phyloP scores from a whole-genome alignment of 2,329 filamentous ascomycete genomes.

The Fusarium tuaranense region DNA sequence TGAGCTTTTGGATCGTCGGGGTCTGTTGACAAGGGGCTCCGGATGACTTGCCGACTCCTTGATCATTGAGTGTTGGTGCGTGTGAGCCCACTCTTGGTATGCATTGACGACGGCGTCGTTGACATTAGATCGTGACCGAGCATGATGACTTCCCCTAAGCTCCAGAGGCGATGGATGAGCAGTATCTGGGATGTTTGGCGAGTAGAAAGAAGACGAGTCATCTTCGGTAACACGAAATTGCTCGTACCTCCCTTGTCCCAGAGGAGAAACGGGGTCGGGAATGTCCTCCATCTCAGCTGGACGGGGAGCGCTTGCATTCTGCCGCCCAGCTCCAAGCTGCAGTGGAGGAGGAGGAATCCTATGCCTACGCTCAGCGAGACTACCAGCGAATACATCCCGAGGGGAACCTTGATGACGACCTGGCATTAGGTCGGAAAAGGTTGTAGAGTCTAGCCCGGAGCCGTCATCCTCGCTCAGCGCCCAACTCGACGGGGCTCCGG shows the following conservation, averaged over 20 bases:
- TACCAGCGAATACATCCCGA: conserved; percentile 30
- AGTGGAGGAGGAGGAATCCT: conserved; percentile 44
- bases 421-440: conserved; percentile 50
- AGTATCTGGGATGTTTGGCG: conserved; percentile 27
- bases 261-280: conserved; percentile 44
- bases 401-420: conserved; percentile 23
- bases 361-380: conserved; percentile 48
- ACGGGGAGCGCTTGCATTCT: conserved; percentile 8
- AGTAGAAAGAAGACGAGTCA: conserved; percentile 42
- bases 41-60: conserved; percentile 27
- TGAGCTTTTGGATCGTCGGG: conserved; percentile 47
- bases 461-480: conserved; percentile 17
- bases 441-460: conserved; percentile 36
- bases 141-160: conserved; percentile 20
- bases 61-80: conserved; percentile 32
- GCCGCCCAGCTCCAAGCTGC: conserved; percentile 32
- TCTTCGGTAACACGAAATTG: conserved; percentile 24
- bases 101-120: conserved; percentile 37
- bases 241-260: conserved; percentile 34
- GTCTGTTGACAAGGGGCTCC: conserved; percentile 33
- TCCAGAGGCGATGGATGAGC: conserved; percentile 39
- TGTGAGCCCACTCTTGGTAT: conserved; percentile 44
- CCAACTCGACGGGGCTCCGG: conserved; percentile 15
- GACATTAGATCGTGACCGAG: conserved; percentile 33
- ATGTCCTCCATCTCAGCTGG: conserved; percentile 35